Base-by-base conservation (phyloP, 2,329 filamentous ascomycete genomes). In the Scedosporium apiospermum region DNA sequence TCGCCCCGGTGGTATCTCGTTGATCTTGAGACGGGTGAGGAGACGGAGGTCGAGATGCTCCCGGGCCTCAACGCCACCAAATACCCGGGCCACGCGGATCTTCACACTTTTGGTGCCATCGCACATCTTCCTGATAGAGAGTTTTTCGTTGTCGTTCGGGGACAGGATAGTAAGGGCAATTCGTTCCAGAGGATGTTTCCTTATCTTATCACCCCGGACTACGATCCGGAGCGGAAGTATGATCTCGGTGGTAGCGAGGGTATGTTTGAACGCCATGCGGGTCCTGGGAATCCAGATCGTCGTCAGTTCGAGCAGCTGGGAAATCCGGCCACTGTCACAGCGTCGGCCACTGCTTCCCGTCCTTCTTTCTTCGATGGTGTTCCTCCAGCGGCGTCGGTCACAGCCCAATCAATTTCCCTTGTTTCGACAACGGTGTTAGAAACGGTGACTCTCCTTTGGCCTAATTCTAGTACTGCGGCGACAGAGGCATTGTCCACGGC, bases 91-190 rank as follows among this genome's bases (percentile, higher is more conserved):
- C 58, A 58, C n/a, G 53, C 44, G 7, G 61, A 62, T 53, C 23
- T 21, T 21, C 38, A 38, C 23, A 62, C 61, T 14, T 62, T 58
- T 41, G 57, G 51, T 21, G 53, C 27, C 0, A 46, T 26, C 41
- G 38, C 53, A 6, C 26, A 18, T 4, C 21, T 62, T 12, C 42
- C 61, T 7, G 49, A 55, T 53, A 57, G 21, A 12, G 38, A 34
- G 53, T 62, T 62, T 18, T 62, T 58, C 41, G 12, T 61, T 23
- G 30, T 61, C 10, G 60, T 61, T 12, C 60, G 49, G 2, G 60
- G 60, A 9, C 23, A 49, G 49, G 60, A 61, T 27, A 7, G 14
- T 9, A 30, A 42, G 12, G 60, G 60, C 12, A 26, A 55, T 18
- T 16, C n/a, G 9, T 61, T 61, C 49, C 49, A 61, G 34, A 55